Conservation (phyloP, 768 basidiomycete genomes). For the Mycena haematopus region DNA sequence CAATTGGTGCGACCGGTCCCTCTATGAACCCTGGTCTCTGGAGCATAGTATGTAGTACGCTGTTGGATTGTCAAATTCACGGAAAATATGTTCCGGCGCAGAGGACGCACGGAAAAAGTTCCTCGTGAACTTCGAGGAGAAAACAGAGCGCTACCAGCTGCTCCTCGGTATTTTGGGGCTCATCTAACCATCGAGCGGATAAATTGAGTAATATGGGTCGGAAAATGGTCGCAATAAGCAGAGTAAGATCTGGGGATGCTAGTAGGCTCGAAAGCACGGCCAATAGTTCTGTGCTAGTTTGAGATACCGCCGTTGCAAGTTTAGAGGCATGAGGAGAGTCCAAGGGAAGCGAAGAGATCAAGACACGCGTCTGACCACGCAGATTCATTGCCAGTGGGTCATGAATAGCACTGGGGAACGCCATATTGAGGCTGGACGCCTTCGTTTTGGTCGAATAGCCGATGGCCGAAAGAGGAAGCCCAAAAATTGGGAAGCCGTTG, state of each 20-base stretch:
- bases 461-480: not conserved
- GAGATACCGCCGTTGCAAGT: constrained; percentile 47
- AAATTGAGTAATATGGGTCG: constrained; percentile 82
- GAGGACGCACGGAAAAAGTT: constrained; percentile 70
- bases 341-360: constrained; percentile 53
- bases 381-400: constrained; percentile 70
- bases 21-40: constrained; percentile 46
- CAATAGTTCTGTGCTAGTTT: constrained; percentile 48
- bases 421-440: constrained; percentile 18
- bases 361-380: constrained; percentile 53
- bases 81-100: not conserved
- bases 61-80: constrained; percentile 36
- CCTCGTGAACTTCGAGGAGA: constrained; percentile 71
- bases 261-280: constrained; percentile 65
- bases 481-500: not conserved
- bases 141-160: constrained; percentile 65
- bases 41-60: constrained; percentile 63
- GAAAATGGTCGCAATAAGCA: constrained; percentile 67
- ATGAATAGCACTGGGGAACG: constrained; percentile 41
- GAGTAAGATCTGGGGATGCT: constrained; percentile 65
- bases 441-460: constrained; percentile 1
- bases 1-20: constrained; percentile 57
- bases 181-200: constrained; percentile 81
- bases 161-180: constrained; percentile 52
- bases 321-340: constrained; percentile 45